Percentiles rank a stretch among this genome's conserved stretches.
phyloP scores from a whole-genome alignment of 768 basidiomycete genomes.

The Leccinum longicurvipes region DNA sequence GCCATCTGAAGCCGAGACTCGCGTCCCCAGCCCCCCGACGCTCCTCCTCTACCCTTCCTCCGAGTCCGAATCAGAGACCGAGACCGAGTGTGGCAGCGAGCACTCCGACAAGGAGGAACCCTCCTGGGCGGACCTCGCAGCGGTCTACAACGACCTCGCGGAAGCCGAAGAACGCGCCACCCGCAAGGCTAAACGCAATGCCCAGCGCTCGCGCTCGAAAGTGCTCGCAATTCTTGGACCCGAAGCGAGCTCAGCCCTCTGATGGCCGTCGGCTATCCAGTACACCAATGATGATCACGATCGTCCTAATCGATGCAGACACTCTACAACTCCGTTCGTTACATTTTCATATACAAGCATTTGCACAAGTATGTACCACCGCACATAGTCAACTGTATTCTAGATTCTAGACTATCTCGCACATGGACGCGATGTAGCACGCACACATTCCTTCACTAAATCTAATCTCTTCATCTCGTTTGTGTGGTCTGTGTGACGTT shows the following conservation, averaged over 20 bases:
- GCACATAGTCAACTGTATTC: background rate
- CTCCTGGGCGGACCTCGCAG: background rate
- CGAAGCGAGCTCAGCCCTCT: background rate
- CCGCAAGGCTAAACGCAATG: slow-evolving; percentile 11
- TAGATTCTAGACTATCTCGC: background rate
- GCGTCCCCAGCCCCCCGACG: background rate
- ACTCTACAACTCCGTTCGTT: background rate
- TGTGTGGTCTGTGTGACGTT: background rate
- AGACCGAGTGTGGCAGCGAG: no score
- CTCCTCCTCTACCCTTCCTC: background rate
- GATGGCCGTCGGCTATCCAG: background rate
- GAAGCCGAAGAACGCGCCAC: slow-evolving; percentile 4
- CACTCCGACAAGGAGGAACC: background rate
- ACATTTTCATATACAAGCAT: background rate
- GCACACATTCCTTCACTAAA: no score
- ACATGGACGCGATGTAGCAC: no score
- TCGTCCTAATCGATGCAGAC: background rate
- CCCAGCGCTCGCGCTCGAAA: slow-evolving; percentile 8
- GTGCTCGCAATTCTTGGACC: slow-evolving; percentile 3
- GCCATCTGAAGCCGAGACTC: background rate
- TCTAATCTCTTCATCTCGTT: background rate
- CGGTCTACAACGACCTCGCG: background rate
- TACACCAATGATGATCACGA: background rate
- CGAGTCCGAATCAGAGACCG: background rate
- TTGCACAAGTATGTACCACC: background rate